These are phyloP conservation scores for Irpex sp. DNA, from an alignment of 1,284 basidiomycete species.

Conservation along the genomic window DNA sequence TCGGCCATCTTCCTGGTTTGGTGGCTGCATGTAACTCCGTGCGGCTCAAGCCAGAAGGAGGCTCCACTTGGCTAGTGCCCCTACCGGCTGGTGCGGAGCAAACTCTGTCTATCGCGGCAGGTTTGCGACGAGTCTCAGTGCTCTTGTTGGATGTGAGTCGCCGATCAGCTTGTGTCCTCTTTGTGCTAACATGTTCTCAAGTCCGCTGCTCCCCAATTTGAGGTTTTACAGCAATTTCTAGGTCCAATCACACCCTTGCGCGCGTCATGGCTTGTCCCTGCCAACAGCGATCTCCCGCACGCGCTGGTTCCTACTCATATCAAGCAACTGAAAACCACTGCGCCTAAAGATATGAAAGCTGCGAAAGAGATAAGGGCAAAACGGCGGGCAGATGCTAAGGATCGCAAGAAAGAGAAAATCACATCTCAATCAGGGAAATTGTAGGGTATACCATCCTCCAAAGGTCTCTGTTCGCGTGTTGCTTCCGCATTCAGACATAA, in stretches of 20 bases:
- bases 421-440: neutral
- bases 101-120: conserved; percentile 58
- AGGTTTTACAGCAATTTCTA: conserved; percentile 37
- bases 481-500: neutral
- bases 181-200: conserved; percentile 15
- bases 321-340: conserved; percentile 81
- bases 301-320: conserved; percentile 71
- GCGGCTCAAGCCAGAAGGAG: neutral
- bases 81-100: conserved; percentile 71
- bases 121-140: conserved; percentile 64
- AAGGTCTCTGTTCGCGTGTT: neutral
- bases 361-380: conserved; percentile 61
- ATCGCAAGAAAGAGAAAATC: conserved; percentile 28
- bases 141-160: neutral
- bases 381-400: conserved; percentile 53
- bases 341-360: conserved; percentile 74
- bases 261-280: conserved; percentile 59
- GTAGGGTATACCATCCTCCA: neutral
- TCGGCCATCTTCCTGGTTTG: conserved; percentile 70
- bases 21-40: conserved; percentile 69
- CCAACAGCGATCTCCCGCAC: conserved; percentile 5
- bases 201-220: conserved; percentile 37
- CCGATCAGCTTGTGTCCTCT: neutral
- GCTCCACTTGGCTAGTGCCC: conserved; percentile 56
- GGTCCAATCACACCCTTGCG: conserved; percentile 45